Base-by-base conservation (phyloP, 192 early-diverging fungal genomes). In the Backusella tarrabulga region DNA sequence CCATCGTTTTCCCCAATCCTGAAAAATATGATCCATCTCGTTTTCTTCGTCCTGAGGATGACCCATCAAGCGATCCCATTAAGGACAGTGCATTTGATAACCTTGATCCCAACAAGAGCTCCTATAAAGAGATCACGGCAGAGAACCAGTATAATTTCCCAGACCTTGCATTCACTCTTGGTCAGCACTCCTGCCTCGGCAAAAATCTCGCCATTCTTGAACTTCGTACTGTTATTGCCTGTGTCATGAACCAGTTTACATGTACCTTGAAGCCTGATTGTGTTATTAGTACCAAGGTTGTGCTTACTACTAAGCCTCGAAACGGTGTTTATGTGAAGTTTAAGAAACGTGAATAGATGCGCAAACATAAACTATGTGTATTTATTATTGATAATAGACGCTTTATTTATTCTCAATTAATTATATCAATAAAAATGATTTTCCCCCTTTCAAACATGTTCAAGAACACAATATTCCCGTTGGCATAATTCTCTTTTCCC, bases 291-390 rank as follows among this genome's bases (percentile, higher is more conserved):
- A 83, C 82, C 7, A 75, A 72, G n/a, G 71, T 83, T 32, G 72
- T 77, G 0, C 34, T 83, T 32, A 83, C 82, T 12, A 77, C 79
- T 21, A 79, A 77, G 34, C 82, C 82, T 14, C 63, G 71, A 12
- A n/a, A 80, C 68, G 82, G 82, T 32, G 82, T 83, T 17, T 77
- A 72, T 72, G 56, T 77, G 15, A 34, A 83, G 23, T 83, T 83
- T 40, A 15, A 70, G 14, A 52, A 50, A 56, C 56, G 82, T 63
- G 56, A 29, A 29, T 63, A 29, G 26, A 26, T 17, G 6, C 6
- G 19, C 6, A n/a, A 50, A 50, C 6, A 50, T 15, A n/a, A 40
- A 2, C 38, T 12, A 40, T 40, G 11, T 11, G 11, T 11, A 8
- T 40, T 12, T 40, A 40, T 12, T 40, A 3, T 40, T 40, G 0